Percentiles rank a stretch among this genome's conserved stretches.
phyloP scores from a whole-genome alignment of 2,329 filamentous ascomycete genomes.

The Hypomyces perniciosus region DNA sequence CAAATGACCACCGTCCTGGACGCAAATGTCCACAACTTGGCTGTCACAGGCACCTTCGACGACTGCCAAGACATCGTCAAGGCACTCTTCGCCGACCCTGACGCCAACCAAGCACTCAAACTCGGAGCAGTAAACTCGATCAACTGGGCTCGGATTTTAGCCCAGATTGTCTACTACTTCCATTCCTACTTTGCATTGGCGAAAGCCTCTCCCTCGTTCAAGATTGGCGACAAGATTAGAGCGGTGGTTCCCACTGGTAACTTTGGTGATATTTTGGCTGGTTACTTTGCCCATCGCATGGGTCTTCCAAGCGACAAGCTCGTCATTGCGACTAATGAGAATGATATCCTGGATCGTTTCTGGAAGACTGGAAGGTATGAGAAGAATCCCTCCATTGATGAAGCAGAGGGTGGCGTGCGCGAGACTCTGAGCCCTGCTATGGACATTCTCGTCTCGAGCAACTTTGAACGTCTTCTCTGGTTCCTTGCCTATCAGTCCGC shows the following conservation, averaged over 20 bases:
- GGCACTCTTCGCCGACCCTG: constrained; percentile 79
- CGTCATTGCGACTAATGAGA: constrained; percentile 91
- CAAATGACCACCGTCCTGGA: constrained; percentile 97
- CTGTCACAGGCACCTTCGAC: constrained; percentile 87
- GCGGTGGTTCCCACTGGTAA: constrained; percentile 94
- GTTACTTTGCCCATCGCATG: constrained; percentile 89
- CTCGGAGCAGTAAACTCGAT: constrained; percentile 95
- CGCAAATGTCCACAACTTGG: constrained; percentile 85
- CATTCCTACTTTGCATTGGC: constrained; percentile 82
- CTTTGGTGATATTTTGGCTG: constrained; percentile 91
- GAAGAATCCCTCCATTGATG: constrained; percentile 60
- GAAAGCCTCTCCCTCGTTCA: constrained; percentile 52
- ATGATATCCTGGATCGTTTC: constrained; percentile 94
- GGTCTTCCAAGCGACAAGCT: constrained; percentile 83
- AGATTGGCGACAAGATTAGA: constrained; percentile 63
- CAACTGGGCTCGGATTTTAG: constrained; percentile 91
- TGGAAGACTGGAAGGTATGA: constrained; percentile 87
- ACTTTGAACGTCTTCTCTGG: constrained; percentile 95
- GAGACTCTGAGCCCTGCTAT: constrained; percentile 93
- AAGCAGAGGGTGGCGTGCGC: constrained; percentile 49
- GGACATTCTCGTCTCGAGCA: constrained; percentile 95
- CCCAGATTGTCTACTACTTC: constrained; percentile 97
- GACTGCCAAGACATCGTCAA: constrained; percentile 98
- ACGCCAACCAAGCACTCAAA: constrained; percentile 75
- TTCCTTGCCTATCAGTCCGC: constrained; percentile 71